These are phyloP conservation scores for Eucalyptus fibrosa DNA, from an alignment of 345 rosid genomes.

Conservation along the genomic window DNA sequence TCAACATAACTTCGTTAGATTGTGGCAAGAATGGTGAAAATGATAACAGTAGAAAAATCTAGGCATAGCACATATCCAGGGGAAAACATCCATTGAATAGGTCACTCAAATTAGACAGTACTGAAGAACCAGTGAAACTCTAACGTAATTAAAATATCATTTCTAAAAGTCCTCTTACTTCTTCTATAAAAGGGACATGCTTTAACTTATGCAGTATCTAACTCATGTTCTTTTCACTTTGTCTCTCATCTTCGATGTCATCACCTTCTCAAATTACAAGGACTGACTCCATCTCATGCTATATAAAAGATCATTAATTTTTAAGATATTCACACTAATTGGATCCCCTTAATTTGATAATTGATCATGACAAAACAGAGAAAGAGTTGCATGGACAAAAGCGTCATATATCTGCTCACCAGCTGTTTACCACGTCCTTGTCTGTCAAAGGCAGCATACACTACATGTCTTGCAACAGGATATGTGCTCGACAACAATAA, in stretches of 20 bases:
- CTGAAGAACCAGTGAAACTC: neutral
- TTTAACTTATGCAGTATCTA: neutral
- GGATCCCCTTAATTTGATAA: neutral
- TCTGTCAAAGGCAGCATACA: constrained; percentile 60
- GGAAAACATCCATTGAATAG: neutral
- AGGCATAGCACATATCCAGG: neutral
- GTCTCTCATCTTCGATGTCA: neutral
- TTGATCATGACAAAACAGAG: neutral
- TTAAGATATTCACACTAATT: neutral
- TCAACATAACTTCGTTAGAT: neutral
- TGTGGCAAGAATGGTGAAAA: neutral
- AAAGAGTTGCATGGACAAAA: neutral
- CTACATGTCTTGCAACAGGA: constrained; percentile 64
- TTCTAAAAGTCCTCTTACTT: neutral
- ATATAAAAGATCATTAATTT: neutral
- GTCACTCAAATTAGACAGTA: neutral
- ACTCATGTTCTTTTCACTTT: neutral
- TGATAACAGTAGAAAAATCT: neutral
- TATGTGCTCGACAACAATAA: constrained; percentile 44
- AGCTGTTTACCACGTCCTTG: constrained; percentile 67
- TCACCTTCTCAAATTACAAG: neutral
- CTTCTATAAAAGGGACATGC: neutral
- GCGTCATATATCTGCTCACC: constrained; percentile 29
- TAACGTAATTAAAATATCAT: neutral
- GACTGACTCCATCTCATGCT: neutral